Evolutionary conservation across 2,329 filamentous ascomycete species (phyloP), one percentile per base, ranked within the genome.

Genomic region (Ophiostoma populinum): DNA sequence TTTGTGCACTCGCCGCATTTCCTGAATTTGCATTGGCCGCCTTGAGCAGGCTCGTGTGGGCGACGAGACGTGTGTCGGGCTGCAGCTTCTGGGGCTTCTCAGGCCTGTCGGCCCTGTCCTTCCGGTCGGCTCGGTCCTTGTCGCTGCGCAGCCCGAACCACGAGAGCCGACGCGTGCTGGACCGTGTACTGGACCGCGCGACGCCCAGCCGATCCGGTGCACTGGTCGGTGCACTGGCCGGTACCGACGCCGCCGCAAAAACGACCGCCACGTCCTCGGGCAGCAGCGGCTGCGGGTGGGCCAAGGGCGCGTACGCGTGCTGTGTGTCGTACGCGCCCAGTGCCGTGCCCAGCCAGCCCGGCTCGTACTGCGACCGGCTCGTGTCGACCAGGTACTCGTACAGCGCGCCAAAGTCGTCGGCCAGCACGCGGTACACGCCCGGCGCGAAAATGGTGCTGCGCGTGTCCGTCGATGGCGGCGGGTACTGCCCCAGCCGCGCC

Each of bases 301-400:
- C 55, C n/a, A 83, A 58, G 1, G 76, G 55, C 2, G 55, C 47
- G 48, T 71, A 77, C 6, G 62, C 62, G 43, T 77, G 66, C 16
- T 67, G 61, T 17, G 52, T 47, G 46, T 87, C 75, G 42, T 87
- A 83, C 0, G 65, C 62, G 37, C 69, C n/a, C n/a, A n/a, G n/a
- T n/a, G n/a, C n/a, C n/a, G n/a, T n/a, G n/a, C n/a, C n/a, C n/a
- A n/a, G n/a, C n/a, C n/a, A n/a, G n/a, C n/a, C n/a, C n/a, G n/a
- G n/a, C n/a, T n/a, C n/a, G n/a, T n/a, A n/a, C n/a, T n/a, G n/a
- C n/a, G n/a, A n/a, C n/a, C n/a, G n/a, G 3, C 55, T 56, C 5
- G 61, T 58, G 45, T 90, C 79, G 1, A 77, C 77, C 1, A 90
- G 59, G 32, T 77, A 74, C 21, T 75, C 62, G 50, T 85, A 83